phyloP scores from a whole-genome alignment of 1,284 basidiomycete genomes.

The Apiotrichum veenhuisii region DNA sequence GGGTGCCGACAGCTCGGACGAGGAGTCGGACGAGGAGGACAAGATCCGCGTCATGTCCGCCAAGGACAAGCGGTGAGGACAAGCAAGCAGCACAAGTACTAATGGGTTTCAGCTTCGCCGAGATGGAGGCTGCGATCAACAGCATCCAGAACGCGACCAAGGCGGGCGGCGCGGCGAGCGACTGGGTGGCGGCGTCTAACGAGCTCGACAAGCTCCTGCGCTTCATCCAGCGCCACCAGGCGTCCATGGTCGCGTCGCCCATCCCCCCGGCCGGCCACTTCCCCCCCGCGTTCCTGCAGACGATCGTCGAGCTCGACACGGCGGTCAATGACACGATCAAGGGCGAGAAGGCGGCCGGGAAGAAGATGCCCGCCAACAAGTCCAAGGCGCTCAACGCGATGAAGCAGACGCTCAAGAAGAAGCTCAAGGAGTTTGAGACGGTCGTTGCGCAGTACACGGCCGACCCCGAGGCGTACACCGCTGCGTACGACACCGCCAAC shows the following conservation, averaged over 20 bases:
- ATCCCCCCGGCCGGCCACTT: conserved; percentile 73
- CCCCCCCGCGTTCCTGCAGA: conserved; percentile 80
- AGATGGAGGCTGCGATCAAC: conserved; percentile 65
- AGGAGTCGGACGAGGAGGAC: conserved; percentile 48
- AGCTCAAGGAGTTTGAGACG: conserved; percentile 80
- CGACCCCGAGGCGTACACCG: conserved; percentile 86
- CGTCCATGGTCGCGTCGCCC: conserved; percentile 44
- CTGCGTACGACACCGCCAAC: conserved; percentile 63
- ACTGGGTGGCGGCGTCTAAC: conserved; percentile 89
- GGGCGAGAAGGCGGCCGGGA: conserved; percentile 81
- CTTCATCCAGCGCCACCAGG: conserved; percentile 83
- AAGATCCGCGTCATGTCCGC: conserved; percentile 46
- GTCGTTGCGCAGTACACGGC: conserved; percentile 75
- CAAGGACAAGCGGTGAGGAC: conserved; percentile 49
- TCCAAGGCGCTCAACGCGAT: conserved; percentile 91
- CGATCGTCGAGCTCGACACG: conserved; percentile 70
- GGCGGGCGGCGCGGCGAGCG: conserved; percentile 56
- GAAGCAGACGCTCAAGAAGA: conserved; percentile 96
- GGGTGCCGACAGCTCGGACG: conserved; percentile 43
- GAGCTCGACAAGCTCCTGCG: conserved; percentile 95
- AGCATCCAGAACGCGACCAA: conserved; percentile 91
- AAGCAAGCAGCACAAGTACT: background rate
- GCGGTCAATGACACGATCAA: conserved; percentile 70
- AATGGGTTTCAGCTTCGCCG: conserved; percentile 40
- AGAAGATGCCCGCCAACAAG: conserved; percentile 95